A percentile compares a stretch with the other conserved stretches of the same genome.
Evolutionary conservation across 345 rosid genomes (phyloP).

Genomic region (Rhodamnia argentea): DNA sequence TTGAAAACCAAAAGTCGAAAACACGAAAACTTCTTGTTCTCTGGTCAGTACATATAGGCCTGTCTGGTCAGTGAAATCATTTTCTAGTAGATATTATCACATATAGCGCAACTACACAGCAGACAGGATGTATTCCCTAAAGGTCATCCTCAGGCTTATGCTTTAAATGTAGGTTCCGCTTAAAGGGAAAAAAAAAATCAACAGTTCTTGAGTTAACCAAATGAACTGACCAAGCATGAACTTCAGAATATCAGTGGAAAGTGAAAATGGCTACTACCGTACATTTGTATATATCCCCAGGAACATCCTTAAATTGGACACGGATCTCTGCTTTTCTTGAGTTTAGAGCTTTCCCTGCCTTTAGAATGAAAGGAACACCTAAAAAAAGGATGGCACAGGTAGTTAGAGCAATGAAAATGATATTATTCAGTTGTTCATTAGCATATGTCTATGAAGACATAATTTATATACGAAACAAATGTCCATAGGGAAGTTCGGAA

Average conservation of each 20-base stretch:
- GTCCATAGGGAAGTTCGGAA: not conserved
- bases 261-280: conserved; percentile 5
- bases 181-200: not conserved
- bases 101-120: not conserved
- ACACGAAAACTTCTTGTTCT: not conserved
- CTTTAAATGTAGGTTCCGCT: not conserved
- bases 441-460: not conserved
- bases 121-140: not conserved
- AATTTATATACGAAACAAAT: not conserved
- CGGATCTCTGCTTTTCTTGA: conserved; percentile 99
- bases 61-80: not conserved
- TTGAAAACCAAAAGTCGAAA: not conserved
- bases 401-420: not conserved
- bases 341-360: conserved; percentile 96
- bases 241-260: not conserved
- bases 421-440: not conserved
- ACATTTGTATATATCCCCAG: conserved; percentile 96
- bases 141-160: not conserved
- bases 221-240: not conserved
- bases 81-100: not conserved
- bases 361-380: conserved; percentile 95
- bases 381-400: conserved; percentile 3
- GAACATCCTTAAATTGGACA: conserved; percentile 96
- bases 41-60: not conserved
- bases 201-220: not conserved